A percentile compares a stretch with the other conserved stretches of the same genome.
Conservation (phyloP, 164 flowering plant genomes). For the Litsea cubeba region DNA sequence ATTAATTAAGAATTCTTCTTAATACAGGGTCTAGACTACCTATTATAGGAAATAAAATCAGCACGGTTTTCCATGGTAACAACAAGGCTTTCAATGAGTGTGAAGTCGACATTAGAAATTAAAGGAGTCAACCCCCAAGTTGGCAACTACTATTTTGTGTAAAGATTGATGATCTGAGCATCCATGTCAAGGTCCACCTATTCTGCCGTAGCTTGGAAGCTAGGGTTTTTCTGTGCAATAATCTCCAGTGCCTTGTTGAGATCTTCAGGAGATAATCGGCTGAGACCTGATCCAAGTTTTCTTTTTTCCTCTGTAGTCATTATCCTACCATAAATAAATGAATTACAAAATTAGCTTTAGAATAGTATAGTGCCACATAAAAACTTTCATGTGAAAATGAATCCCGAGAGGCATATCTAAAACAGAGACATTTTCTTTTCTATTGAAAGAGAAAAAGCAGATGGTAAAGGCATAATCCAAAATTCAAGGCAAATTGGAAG, state of each 20-base stretch:
- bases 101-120: not conserved
- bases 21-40: not conserved
- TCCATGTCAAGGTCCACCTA: conserved; percentile 86
- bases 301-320: conserved; percentile 82
- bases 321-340: conserved; percentile 34
- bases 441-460: no score
- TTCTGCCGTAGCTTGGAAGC: conserved; percentile 59
- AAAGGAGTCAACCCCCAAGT: not conserved
- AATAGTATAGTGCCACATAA: no score
- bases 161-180: conserved; percentile 52
- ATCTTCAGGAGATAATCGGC: conserved; percentile 68
- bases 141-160: not conserved
- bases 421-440: no score
- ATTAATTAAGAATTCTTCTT: no score
- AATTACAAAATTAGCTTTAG: no score
- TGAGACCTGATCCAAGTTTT: conserved; percentile 56
- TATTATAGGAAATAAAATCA: no score
- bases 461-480: no score
- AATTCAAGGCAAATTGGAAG: no score
- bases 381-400: no score
- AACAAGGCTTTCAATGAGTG: not conserved
- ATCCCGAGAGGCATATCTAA: no score
- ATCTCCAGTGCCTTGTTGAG: conserved; percentile 68
- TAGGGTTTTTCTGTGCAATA: conserved; percentile 70
- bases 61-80: not conserved